A percentile compares a stretch with the other conserved stretches of the same genome.
Evolutionary conservation across 208 protist species (phyloP).

Genomic region (Leishmania braziliensis): DNA sequence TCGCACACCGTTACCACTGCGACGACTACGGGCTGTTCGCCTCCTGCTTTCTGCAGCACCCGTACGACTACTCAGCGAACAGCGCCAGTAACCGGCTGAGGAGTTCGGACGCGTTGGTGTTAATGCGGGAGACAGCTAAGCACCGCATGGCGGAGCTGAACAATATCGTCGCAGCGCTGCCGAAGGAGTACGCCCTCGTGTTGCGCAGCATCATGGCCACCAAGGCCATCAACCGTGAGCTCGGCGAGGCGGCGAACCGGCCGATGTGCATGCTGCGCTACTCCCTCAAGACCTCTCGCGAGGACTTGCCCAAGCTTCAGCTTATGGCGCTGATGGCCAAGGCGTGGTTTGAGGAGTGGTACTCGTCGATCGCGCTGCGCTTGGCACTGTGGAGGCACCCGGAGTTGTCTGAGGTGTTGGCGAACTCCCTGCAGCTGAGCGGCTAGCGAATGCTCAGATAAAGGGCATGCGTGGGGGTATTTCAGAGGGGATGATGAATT

Average conservation of each 20-base stretch:
- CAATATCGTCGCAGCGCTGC: slow-evolving; percentile 71
- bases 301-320: slow-evolving; percentile 38
- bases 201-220: slow-evolving; percentile 88
- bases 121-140: slow-evolving; percentile 71
- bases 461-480: background rate
- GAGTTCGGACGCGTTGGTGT: slow-evolving; percentile 44
- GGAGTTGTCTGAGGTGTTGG: slow-evolving; percentile 51
- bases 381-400: slow-evolving; percentile 68
- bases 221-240: slow-evolving; percentile 85
- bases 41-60: slow-evolving; percentile 86
- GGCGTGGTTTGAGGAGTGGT: slow-evolving; percentile 61
- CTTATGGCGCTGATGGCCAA: slow-evolving; percentile 41
- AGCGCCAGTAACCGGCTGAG: slow-evolving; percentile 34
- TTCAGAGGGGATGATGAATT: background rate
- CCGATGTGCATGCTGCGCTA: slow-evolving; percentile 84
- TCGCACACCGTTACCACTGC: slow-evolving; percentile 63
- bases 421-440: slow-evolving; percentile 52
- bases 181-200: slow-evolving; percentile 88
- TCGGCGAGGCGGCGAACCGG: slow-evolving; percentile 71
- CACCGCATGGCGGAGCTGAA: slow-evolving; percentile 83
- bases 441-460: slow-evolving; percentile 19
- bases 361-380: slow-evolving; percentile 51
- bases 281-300: slow-evolving; percentile 56
- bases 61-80: slow-evolving; percentile 69
- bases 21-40: slow-evolving; percentile 83